phyloP scores from a whole-genome alignment of 202 grass and related monocot genomes.

The Alloteropsis angusta region DNA sequence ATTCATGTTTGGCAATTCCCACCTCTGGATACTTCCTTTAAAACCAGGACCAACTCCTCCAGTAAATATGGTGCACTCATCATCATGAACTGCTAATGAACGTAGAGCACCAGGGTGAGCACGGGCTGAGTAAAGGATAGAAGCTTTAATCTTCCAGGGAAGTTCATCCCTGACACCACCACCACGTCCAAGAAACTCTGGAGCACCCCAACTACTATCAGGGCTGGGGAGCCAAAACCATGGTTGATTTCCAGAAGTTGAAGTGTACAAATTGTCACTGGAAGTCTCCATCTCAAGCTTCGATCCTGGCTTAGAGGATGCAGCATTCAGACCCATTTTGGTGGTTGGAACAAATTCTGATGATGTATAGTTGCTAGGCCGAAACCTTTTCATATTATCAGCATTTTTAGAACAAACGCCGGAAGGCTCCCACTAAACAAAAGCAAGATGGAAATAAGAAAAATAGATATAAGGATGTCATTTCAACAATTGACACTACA shows the following conservation, averaged over 20 bases:
- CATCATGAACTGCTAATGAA: constrained; percentile 65
- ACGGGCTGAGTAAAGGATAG: constrained; percentile 63
- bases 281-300: constrained; percentile 38
- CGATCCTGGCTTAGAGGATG: constrained; percentile 37
- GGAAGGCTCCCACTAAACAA: constrained; percentile 56
- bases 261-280: constrained; percentile 28
- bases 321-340: constrained; percentile 41
- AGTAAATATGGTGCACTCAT: constrained; percentile 85
- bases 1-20: constrained; percentile 80
- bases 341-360: constrained; percentile 44
- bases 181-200: constrained; percentile 65
- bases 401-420: constrained; percentile 44
- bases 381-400: constrained; percentile 45
- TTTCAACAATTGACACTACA: not conserved
- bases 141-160: constrained; percentile 79
- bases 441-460: constrained; percentile 13
- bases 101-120: constrained; percentile 74
- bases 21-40: constrained; percentile 83
- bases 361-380: constrained; percentile 31
- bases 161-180: constrained; percentile 53
- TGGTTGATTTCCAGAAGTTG: constrained; percentile 43
- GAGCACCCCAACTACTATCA: constrained; percentile 47
- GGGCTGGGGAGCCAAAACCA: constrained; percentile 93
- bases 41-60: constrained; percentile 95
- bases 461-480: not conserved